Conservation (phyloP, 129 eudicot genomes). For the Oenanthe sinensis region DNA sequence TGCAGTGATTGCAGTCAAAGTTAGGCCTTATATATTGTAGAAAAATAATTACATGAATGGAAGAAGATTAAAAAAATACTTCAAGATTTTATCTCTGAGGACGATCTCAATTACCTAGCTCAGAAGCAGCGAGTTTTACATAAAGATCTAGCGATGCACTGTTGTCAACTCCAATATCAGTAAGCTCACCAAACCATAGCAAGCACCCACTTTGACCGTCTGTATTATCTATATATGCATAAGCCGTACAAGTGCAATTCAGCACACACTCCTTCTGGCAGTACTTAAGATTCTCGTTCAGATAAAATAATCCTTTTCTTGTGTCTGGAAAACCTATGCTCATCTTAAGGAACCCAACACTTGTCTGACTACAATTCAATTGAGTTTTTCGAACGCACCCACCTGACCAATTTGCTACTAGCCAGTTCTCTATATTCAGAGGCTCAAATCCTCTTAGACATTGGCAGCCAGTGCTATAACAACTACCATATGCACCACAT, state of each 20-base stretch:
- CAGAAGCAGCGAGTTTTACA: neutral
- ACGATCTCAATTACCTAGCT: neutral
- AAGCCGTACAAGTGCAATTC: neutral
- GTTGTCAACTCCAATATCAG: neutral
- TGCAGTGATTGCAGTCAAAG: too few species aligned
- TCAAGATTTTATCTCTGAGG: too few species aligned
- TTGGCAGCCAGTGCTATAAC: neutral
- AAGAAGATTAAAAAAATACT: too few species aligned
- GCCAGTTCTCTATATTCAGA: neutral
- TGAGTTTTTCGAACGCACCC: neutral
- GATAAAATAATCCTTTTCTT: conserved; percentile 14
- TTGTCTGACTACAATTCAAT: neutral
- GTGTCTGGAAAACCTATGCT: conserved; percentile 37
- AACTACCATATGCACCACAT: neutral
- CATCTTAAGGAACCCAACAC: conserved; percentile 32
- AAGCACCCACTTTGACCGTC: neutral
- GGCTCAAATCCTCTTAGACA: neutral
- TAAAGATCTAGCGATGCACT: neutral
- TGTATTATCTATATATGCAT: neutral
- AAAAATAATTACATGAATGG: too few species aligned
- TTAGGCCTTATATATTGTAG: too few species aligned
- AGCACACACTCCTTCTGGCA: conserved; percentile 7
- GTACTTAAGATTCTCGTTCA: conserved; percentile 23
- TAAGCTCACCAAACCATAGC: neutral
- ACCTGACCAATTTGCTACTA: neutral